Conservation (phyloP, 176 grass and related monocot species). For the Triticum timopheevii region DNA sequence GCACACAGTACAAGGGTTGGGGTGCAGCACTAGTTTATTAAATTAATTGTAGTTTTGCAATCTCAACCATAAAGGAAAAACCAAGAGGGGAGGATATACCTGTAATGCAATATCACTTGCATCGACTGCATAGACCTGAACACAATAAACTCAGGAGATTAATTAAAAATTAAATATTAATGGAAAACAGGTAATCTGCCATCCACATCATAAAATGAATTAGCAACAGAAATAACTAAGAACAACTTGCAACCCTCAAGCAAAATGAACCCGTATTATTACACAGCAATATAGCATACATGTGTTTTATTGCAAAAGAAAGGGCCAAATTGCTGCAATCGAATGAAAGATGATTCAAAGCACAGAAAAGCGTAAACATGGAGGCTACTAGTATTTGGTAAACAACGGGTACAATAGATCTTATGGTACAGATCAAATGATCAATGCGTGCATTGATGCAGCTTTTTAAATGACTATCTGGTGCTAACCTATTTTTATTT, state of each 20-base stretch:
- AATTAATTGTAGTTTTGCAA: constrained; percentile 22
- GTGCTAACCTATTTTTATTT: not conserved
- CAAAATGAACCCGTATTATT: not conserved
- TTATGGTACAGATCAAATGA: constrained; percentile 14
- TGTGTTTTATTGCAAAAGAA: not conserved
- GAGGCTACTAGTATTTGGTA: constrained; percentile 3
- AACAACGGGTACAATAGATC: not conserved
- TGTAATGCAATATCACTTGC: constrained; percentile 92
- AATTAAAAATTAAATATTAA: constrained; percentile 35
- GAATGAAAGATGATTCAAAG: constrained; percentile 14
- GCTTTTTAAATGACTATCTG: not conserved
- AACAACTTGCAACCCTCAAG: constrained; percentile 13
- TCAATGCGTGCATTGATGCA: not conserved
- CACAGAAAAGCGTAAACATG: not conserved
- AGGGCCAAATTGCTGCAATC: not conserved
- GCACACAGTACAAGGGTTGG: not conserved
- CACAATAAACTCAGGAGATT: constrained; percentile 26
- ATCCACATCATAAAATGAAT: constrained; percentile 6
- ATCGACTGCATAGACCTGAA: constrained; percentile 96
- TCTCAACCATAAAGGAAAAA: constrained; percentile 7
- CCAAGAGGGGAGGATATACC: constrained; percentile 38
- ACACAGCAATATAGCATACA: not conserved
- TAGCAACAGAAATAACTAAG: not conserved
- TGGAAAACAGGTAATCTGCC: not conserved
- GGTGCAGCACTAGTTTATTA: constrained; percentile 15